Conservation (phyloP, 495 filamentous ascomycete species). For the Lophium mytilinum region DNA sequence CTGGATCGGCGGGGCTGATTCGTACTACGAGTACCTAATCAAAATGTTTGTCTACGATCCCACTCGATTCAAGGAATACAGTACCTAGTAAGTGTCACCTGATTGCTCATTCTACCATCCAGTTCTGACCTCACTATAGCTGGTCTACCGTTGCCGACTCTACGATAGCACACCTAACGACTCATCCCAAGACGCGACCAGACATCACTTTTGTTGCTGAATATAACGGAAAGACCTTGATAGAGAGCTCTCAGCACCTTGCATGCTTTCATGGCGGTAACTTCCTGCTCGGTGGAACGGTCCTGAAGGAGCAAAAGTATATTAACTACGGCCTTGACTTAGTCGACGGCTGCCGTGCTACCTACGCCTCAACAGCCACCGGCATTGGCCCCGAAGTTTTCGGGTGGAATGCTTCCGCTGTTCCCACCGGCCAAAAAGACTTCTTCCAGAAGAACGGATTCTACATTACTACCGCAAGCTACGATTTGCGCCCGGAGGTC, state of each 20-base stretch:
- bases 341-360: slow-evolving; percentile 64
- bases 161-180: slow-evolving; percentile 60
- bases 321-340: slow-evolving; percentile 68
- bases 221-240: slow-evolving; percentile 42
- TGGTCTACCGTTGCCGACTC: slow-evolving; percentile 77
- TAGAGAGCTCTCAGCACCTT: slow-evolving; percentile 46
- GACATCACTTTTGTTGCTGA: slow-evolving; percentile 69
- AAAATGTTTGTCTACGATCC: slow-evolving; percentile 89
- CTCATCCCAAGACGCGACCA: slow-evolving; percentile 59
- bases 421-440: slow-evolving; percentile 40
- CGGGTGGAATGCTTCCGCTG: slow-evolving; percentile 49
- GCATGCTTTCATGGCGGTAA: slow-evolving; percentile 81
- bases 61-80: slow-evolving; percentile 41
- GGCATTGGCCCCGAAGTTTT: slow-evolving; percentile 76
- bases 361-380: slow-evolving; percentile 60
- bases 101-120: background rate
- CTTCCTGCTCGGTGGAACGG: slow-evolving; percentile 76
- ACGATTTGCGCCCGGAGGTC: slow-evolving; percentile 75
- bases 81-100: slow-evolving; percentile 1
- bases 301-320: slow-evolving; percentile 55
- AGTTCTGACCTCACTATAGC: slow-evolving; percentile 50
- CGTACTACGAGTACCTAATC: slow-evolving; percentile 87
- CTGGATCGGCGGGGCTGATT: slow-evolving; percentile 76
- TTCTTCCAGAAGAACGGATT: slow-evolving; percentile 65
- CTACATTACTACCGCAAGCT: slow-evolving; percentile 55